Percentiles rank a stretch among this genome's conserved stretches.
These are phyloP conservation scores for Besnoitia besnoiti DNA, from an alignment of 169 alveolate genomes.

Conservation along the genomic window DNA sequence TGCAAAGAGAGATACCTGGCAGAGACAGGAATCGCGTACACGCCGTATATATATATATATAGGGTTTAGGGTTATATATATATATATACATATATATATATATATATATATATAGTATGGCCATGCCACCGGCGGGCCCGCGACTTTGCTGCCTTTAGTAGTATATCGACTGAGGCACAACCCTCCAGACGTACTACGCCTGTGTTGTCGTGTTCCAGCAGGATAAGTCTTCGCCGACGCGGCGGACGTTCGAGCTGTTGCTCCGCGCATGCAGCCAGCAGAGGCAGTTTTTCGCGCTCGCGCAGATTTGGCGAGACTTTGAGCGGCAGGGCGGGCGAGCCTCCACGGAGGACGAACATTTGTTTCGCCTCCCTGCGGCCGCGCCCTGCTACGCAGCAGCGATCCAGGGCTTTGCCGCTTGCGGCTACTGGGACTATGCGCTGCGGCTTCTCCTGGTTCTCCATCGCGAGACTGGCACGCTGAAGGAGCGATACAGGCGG, in stretches of 20 bases:
- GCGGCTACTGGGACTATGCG: slow-evolving; percentile 8
- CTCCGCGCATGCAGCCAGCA: slow-evolving; percentile 36
- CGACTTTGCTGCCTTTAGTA: too few species aligned
- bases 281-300: neutral
- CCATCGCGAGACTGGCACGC: neutral
- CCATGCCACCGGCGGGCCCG: too few species aligned
- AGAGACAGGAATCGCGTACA: too few species aligned
- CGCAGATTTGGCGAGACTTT: slow-evolving; percentile 23
- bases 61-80: neutral
- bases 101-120: neutral
- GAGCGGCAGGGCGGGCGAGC: neutral
- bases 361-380: neutral
- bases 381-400: neutral
- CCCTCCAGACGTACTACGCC: neutral
- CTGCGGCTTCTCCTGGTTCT: neutral
- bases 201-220: neutral
- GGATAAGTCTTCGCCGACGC: neutral
- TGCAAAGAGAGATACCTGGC: too few species aligned
- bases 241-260: slow-evolving; percentile 28
- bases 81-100: too few species aligned
- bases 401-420: neutral
- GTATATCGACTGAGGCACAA: too few species aligned
- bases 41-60: neutral
- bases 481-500: neutral
- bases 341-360: neutral